phyloP scores from a whole-genome alignment of 2,329 filamentous ascomycete species.

The Apiospora malaysiana region DNA sequence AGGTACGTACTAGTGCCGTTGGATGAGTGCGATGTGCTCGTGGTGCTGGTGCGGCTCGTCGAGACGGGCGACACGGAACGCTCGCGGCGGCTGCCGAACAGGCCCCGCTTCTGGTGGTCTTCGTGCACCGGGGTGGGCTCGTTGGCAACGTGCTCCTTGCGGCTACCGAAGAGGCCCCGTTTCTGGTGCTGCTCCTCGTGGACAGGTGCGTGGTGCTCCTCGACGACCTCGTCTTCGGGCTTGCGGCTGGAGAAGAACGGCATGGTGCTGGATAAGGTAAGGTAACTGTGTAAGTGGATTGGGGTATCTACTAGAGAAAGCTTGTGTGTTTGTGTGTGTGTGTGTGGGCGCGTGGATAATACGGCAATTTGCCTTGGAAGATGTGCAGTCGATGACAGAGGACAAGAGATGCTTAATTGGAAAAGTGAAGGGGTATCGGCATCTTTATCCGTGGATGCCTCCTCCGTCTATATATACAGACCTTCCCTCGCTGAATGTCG shows the following conservation, averaged over 20 bases:
- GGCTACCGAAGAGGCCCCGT: slow-evolving; percentile 43
- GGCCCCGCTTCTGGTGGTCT: slow-evolving; percentile 43
- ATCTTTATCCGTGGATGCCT: slow-evolving; percentile 16
- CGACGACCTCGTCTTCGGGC: slow-evolving; percentile 43
- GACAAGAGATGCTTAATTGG: not conserved
- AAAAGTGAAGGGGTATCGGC: not conserved
- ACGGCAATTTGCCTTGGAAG: not conserved
- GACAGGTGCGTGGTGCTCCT: slow-evolving; percentile 52
- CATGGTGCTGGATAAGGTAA: slow-evolving; percentile 31
- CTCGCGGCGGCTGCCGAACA: slow-evolving; percentile 45
- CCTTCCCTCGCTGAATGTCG: not conserved
- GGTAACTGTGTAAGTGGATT: not conserved
- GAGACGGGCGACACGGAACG: slow-evolving; percentile 38
- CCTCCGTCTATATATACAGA: not conserved
- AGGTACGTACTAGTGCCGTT: not conserved
- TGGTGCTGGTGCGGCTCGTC: slow-evolving; percentile 32
- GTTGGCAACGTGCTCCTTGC: slow-evolving; percentile 33
- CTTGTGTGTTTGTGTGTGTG: not conserved
- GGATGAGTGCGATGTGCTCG: slow-evolving; percentile 33
- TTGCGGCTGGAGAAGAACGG: slow-evolving; percentile 41
- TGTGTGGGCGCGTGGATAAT: slow-evolving; percentile 6
- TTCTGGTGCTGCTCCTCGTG: slow-evolving; percentile 42
- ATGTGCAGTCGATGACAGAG: not conserved
- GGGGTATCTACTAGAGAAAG: not conserved
- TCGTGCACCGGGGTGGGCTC: slow-evolving; percentile 55